These are phyloP conservation scores for Mycena alexandri DNA, from an alignment of 768 basidiomycete genomes.

Conservation along the genomic window DNA sequence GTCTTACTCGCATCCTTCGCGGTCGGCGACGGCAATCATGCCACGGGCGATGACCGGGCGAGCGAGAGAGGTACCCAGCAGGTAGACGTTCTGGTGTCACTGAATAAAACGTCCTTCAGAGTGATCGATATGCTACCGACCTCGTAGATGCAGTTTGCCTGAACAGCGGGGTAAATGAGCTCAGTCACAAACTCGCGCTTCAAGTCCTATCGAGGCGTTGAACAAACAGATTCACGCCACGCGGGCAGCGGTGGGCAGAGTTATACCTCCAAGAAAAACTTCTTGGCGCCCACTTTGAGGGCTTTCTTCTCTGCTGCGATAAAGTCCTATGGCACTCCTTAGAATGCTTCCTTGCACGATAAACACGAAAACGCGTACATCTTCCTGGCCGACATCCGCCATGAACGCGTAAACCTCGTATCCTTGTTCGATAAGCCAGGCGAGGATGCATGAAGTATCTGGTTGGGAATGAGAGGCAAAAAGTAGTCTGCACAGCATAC, in stretches of 20 bases:
- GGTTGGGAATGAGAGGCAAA: conserved; percentile 13
- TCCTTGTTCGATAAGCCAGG: conserved; percentile 98
- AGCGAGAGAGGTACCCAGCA: conserved; percentile 97
- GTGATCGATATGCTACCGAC: conserved; percentile 52
- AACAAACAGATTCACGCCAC: not conserved
- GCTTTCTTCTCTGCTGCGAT: conserved; percentile 93
- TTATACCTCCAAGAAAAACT: conserved; percentile 89
- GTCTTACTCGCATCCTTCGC: conserved; percentile 94
- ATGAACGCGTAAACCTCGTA: conserved; percentile 98
- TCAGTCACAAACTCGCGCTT: conserved; percentile 96
- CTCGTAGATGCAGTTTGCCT: conserved; percentile 99
- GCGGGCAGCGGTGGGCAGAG: conserved; percentile 3
- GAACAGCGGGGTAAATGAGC: conserved; percentile 97
- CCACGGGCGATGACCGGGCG: conserved; percentile 99
- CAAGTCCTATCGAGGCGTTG: conserved; percentile 73
- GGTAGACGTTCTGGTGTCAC: conserved; percentile 84
- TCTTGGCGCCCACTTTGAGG: conserved; percentile 91
- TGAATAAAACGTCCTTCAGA: not conserved
- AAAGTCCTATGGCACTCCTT: conserved; percentile 76
- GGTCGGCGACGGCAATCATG: conserved; percentile 94
- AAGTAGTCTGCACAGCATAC: conserved; percentile 45
- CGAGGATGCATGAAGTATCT: conserved; percentile 99
- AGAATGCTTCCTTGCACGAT: conserved; percentile 20
- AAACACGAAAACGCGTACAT: conserved; percentile 57
- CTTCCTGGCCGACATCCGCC: conserved; percentile 95